A percentile compares a stretch with the other conserved stretches of the same genome.
Conservation (phyloP, 2,329 filamentous ascomycete genomes). For the Calycina marina region DNA sequence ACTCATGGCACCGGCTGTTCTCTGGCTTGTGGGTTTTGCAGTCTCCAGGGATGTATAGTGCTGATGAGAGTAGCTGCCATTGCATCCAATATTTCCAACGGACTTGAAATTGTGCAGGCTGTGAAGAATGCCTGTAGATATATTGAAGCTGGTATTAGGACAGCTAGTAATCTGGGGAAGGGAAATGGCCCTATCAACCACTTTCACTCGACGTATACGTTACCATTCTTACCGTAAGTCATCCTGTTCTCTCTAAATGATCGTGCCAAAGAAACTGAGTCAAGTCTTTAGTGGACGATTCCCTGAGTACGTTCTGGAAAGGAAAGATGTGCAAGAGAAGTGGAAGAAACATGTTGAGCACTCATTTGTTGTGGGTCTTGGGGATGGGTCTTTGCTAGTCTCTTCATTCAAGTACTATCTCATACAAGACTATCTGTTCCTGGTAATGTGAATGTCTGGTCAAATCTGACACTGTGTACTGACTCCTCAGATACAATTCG, state of each 20-base stretch:
- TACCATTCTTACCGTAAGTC: slow-evolving; percentile 48
- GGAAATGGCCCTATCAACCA: slow-evolving; percentile 66
- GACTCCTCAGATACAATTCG: slow-evolving; percentile 59
- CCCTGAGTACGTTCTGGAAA: slow-evolving; percentile 65
- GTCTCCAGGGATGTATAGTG: background rate
- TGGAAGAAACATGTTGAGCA: slow-evolving; percentile 74
- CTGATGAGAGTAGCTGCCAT: slow-evolving; percentile 42
- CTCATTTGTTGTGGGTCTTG: slow-evolving; percentile 65
- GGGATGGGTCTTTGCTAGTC: slow-evolving; percentile 57
- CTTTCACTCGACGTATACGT: slow-evolving; percentile 54
- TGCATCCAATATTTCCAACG: slow-evolving; percentile 54
- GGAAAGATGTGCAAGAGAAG: slow-evolving; percentile 54
- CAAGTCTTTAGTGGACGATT: slow-evolving; percentile 48
- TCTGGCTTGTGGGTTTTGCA: slow-evolving; percentile 54
- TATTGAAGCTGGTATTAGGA: slow-evolving; percentile 54
- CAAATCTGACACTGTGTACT: too few species aligned
- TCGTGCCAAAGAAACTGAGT: background rate
- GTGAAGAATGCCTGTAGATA: slow-evolving; percentile 58
- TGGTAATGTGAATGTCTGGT: too few species aligned
- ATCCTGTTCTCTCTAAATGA: background rate
- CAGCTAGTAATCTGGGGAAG: slow-evolving; percentile 29
- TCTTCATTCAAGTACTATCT: slow-evolving; percentile 80
- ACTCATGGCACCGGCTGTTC: slow-evolving; percentile 95
- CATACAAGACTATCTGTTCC: slow-evolving; percentile 81
- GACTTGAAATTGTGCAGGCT: slow-evolving; percentile 38